Percentiles rank a stretch among this genome's conserved stretches.
Conservation (phyloP, 1,284 basidiomycete genomes). For the Microbotryomycetes sp. region DNA sequence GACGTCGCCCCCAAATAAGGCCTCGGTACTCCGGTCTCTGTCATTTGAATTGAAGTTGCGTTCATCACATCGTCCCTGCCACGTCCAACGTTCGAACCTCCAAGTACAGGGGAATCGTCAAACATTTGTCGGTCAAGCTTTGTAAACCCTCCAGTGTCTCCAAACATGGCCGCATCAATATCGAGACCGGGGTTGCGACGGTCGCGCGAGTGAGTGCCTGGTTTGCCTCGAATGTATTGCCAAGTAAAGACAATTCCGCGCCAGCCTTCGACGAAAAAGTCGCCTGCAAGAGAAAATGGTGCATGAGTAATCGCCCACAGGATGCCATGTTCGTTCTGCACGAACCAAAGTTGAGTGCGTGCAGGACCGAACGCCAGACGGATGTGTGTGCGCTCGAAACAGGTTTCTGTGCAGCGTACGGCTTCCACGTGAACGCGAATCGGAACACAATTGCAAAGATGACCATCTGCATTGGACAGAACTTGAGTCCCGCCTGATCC, state of each 20-base stretch:
- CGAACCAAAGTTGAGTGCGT: constrained; percentile 67
- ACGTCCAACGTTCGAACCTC: not conserved
- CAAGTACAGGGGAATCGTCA: not conserved
- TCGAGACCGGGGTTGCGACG: constrained; percentile 3
- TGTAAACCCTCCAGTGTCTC: not conserved
- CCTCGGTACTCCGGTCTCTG: not conserved
- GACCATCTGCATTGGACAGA: constrained; percentile 56
- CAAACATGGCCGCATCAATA: not conserved
- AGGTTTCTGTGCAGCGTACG: constrained; percentile 48
- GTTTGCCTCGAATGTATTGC: constrained; percentile 47
- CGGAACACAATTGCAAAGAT: constrained; percentile 67
- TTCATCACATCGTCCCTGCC: not conserved
- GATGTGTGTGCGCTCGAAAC: constrained; percentile 25
- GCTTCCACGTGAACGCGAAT: constrained; percentile 67
- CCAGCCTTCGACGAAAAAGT: constrained; percentile 59
- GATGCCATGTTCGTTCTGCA: not conserved
- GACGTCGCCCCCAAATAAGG: too few species aligned
- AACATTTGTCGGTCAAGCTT: not conserved
- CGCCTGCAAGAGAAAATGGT: constrained; percentile 43
- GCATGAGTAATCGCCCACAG: not conserved
- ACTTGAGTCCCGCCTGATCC: not conserved
- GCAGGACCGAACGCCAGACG: constrained; percentile 51
- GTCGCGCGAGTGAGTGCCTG: constrained; percentile 43
- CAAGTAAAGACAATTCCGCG: constrained; percentile 58
- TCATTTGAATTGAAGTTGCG: not conserved